These are phyloP conservation scores for Kodamaea alishanica DNA, from an alignment of 1,139 yeast species.

Conservation along the genomic window DNA sequence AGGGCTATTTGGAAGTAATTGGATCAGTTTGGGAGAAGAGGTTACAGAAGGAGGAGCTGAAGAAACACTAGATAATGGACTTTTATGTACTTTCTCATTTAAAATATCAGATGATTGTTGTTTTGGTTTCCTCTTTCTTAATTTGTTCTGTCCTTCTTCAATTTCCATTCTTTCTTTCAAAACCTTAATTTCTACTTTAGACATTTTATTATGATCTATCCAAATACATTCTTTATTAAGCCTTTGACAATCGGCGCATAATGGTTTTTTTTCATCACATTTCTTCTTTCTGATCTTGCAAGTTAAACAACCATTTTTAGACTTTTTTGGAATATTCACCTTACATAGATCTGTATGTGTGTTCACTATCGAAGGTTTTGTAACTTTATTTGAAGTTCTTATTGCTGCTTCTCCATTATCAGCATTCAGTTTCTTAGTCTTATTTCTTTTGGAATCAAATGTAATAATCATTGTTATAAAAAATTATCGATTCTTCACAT, in stretches of 20 bases:
- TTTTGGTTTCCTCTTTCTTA: conserved; percentile 30
- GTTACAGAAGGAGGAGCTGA: background rate
- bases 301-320: conserved; percentile 63
- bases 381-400: background rate
- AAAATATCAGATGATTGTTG: conserved; percentile 2
- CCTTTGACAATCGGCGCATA: conserved; percentile 44
- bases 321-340: conserved; percentile 20
- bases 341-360: conserved; percentile 5
- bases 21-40: background rate
- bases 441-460: conserved; percentile 3
- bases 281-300: conserved; percentile 71
- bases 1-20: background rate
- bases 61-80: background rate
- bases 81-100: background rate
- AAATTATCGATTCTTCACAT: too few relatives aligned
- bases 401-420: background rate
- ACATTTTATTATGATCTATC: conserved; percentile 30
- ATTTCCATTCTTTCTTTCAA: conserved; percentile 26
- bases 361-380: background rate
- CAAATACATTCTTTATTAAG: conserved; percentile 23
- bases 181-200: conserved; percentile 22
- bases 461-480: conserved; percentile 2
- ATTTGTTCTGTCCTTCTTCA: conserved; percentile 31
- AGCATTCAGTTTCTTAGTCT: background rate
- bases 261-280: conserved; percentile 63